These are phyloP conservation scores for Penicillium sp. DNA, from an alignment of 2,329 filamentous ascomycete species.

Conservation along the genomic window DNA sequence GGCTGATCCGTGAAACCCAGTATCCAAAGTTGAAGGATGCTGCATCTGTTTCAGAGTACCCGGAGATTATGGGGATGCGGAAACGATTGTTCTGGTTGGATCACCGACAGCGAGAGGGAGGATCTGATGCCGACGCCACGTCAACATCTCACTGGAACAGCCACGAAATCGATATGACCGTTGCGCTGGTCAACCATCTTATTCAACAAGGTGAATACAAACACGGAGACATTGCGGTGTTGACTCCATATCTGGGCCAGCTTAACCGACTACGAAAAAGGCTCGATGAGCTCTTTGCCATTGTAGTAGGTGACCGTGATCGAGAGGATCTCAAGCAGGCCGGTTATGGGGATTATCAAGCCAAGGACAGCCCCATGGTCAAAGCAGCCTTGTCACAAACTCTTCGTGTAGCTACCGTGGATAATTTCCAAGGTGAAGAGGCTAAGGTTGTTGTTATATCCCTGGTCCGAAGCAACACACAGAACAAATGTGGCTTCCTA, in stretches of 20 bases:
- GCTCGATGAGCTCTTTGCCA: constrained; percentile 52
- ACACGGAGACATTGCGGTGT: constrained; percentile 63
- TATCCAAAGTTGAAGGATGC: constrained; percentile 59
- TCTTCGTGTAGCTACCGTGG: constrained; percentile 62
- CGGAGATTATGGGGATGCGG: constrained; percentile 49
- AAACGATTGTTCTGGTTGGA: constrained; percentile 54
- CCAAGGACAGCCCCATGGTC: constrained; percentile 12
- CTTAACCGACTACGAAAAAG: constrained; percentile 46
- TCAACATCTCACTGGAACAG: constrained; percentile 49
- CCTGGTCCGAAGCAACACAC: constrained; percentile 65
- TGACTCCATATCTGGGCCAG: constrained; percentile 62
- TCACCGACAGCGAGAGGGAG: constrained; percentile 45
- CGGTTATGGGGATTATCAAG: constrained; percentile 32
- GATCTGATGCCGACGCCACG: constrained; percentile 23
- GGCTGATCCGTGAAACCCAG: constrained; percentile 53
- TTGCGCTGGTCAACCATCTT: constrained; percentile 63
- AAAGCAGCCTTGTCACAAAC: constrained; percentile 50
- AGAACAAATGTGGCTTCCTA: constrained; percentile 63
- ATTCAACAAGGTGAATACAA: constrained; percentile 62
- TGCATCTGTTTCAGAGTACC: constrained; percentile 33
- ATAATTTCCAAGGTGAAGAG: constrained; percentile 78
- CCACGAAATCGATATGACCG: constrained; percentile 62
- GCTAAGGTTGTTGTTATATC: constrained; percentile 68
- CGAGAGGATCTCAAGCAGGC: constrained; percentile 51
- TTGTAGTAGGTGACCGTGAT: constrained; percentile 65